These are phyloP conservation scores for Ophiocytium majus DNA, from an alignment of 352 stramenopile species.

Conservation along the genomic window DNA sequence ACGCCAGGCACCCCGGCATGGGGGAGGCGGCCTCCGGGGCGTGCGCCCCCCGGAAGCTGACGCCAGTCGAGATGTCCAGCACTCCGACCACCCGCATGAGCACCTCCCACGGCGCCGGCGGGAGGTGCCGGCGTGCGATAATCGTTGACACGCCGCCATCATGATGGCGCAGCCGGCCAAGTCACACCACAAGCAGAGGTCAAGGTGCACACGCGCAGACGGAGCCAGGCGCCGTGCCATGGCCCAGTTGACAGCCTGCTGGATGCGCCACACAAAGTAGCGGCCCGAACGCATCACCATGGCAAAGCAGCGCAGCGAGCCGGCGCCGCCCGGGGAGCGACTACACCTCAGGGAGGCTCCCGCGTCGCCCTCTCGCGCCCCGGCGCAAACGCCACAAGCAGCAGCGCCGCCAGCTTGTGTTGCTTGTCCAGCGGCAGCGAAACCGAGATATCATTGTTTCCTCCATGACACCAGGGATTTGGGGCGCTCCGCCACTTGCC, in stretches of 20 bases:
- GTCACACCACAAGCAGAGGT: too few species aligned
- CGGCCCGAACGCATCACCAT: background rate
- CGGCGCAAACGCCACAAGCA: background rate
- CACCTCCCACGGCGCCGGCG: background rate
- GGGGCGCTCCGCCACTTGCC: background rate
- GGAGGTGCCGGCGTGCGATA: background rate
- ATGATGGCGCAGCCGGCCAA: background rate
- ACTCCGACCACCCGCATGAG: constrained; percentile 16
- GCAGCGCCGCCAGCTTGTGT: background rate
- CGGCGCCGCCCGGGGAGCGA: background rate
- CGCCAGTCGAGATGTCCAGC: constrained; percentile 2
- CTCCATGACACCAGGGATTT: background rate
- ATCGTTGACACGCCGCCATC: constrained; percentile 3
- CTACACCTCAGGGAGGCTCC: background rate
- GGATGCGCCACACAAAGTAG: constrained; percentile 17
- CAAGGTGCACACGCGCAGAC: too few species aligned
- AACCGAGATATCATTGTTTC: background rate
- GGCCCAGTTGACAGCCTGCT: too few species aligned
- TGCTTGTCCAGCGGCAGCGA: background rate
- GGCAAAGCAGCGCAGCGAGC: background rate
- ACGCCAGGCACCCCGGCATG: background rate
- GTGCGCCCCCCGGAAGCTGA: background rate
- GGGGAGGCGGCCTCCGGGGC: background rate
- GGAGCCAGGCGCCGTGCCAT: too few species aligned
- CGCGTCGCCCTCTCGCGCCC: background rate